phyloP scores from a whole-genome alignment of 768 basidiomycete species.

The Infundibulicybe gibba region DNA sequence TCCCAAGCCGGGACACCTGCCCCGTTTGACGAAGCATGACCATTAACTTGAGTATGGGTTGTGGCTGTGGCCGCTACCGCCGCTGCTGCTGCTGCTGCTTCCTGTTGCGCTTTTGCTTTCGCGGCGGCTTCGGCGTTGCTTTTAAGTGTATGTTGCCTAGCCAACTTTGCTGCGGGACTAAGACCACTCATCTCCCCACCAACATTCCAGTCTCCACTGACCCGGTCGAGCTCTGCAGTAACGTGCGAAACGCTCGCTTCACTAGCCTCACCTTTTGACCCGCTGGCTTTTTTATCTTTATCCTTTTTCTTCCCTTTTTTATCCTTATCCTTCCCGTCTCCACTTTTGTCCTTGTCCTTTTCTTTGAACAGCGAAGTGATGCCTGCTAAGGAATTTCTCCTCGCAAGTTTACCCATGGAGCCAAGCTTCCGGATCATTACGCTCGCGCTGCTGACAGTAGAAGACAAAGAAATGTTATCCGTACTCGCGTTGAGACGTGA shows the following conservation, averaged over 20 bases:
- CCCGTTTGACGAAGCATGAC: conserved; percentile 23
- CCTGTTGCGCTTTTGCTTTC: conserved; percentile 53
- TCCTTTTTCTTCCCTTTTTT: conserved; percentile 43
- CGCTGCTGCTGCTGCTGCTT: conserved; percentile 44
- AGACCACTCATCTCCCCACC: conserved; percentile 64
- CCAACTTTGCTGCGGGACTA: conserved; percentile 87
- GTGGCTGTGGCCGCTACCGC: conserved; percentile 40
- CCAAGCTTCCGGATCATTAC: conserved; percentile 97
- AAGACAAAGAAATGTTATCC: conserved; percentile 93
- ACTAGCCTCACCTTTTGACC: conserved; percentile 60
- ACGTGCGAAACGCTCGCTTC: conserved; percentile 77
- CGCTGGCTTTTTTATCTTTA: conserved; percentile 41
- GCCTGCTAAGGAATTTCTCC: conserved; percentile 85
- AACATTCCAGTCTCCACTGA: conserved; percentile 57
- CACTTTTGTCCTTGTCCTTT: conserved; percentile 55
- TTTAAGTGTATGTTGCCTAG: conserved; percentile 88
- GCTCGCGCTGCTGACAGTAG: conserved; percentile 91
- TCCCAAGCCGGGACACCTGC: conserved; percentile 71
- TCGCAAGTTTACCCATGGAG: conserved; percentile 82
- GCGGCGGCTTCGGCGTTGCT: conserved; percentile 80
- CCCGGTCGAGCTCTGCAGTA: conserved; percentile 79
- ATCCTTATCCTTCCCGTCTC: conserved; percentile 31
- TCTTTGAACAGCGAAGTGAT: conserved; percentile 96
- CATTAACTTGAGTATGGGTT: conserved; percentile 15
- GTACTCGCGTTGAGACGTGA: conserved; percentile 83